phyloP scores from a whole-genome alignment of 2,329 filamentous ascomycete species.

The Westerdykella ornata region DNA sequence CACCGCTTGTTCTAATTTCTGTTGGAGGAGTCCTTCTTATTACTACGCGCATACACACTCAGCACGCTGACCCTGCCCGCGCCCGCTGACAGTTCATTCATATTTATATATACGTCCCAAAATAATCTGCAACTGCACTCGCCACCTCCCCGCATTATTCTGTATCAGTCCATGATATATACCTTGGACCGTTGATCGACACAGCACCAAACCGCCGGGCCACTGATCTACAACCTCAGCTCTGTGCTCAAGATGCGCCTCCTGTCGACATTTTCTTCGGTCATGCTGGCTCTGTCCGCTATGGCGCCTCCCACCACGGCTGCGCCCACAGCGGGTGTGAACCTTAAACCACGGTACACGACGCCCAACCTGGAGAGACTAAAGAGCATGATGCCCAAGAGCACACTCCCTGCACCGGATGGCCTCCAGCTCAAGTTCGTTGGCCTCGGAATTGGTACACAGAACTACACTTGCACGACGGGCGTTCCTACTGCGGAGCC shows the following conservation, averaged over 20 bases:
- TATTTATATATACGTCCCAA: not conserved
- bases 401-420: constrained; percentile 23
- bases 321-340: constrained; percentile 5
- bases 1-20: not conserved
- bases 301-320: constrained; percentile 15
- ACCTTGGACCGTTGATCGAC: constrained; percentile 1
- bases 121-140: too few species aligned
- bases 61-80: not conserved
- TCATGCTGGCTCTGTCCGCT: constrained; percentile 15
- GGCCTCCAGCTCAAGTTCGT: constrained; percentile 41
- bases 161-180: not conserved
- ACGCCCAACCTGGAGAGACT: constrained; percentile 19
- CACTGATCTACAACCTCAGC: not conserved
- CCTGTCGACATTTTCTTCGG: constrained; percentile 20
- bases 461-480: constrained; percentile 46
- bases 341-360: constrained; percentile 10
- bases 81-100: too few species aligned
- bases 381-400: constrained; percentile 22
- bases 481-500: constrained; percentile 21
- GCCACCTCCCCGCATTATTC: not conserved
- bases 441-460: constrained; percentile 46
- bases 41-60: not conserved
- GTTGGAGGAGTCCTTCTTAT: too few species aligned
- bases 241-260: constrained; percentile 19
- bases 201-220: not conserved